A percentile compares a stretch with the other conserved stretches of the same genome.
Evolutionary conservation across 2,329 filamentous ascomycete species (phyloP).

Genomic region (Aspergillus niger): DNA sequence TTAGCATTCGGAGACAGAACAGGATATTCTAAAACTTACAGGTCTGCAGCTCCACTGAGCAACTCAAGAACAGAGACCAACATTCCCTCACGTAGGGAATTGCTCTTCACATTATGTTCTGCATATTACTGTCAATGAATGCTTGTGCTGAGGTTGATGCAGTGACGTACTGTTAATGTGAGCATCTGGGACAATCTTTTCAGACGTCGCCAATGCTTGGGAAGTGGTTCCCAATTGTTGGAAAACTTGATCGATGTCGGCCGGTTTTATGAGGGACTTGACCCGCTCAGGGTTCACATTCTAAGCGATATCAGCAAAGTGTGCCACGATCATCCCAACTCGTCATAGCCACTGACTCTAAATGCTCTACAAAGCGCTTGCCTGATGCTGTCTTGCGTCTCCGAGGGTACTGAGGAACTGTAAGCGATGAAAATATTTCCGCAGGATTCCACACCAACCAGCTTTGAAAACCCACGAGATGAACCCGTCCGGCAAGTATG

Average conservation of each 20-base stretch:
- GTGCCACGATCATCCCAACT: background rate
- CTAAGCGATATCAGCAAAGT: conserved; percentile 23
- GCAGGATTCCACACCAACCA: conserved; percentile 23
- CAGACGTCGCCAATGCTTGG: conserved; percentile 45
- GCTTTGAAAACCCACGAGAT: conserved; percentile 62
- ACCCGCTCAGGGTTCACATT: conserved; percentile 32
- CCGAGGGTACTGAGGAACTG: conserved; percentile 48
- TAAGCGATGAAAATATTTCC: conserved; percentile 3
- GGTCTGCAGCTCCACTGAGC: conserved; percentile 32
- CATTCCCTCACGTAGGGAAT: conserved; percentile 18
- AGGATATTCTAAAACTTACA: conserved; percentile 25
- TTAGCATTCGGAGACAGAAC: conserved; percentile 8
- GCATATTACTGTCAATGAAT: conserved; percentile 2
- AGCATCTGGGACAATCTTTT: conserved; percentile 30
- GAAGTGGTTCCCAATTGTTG: conserved; percentile 57
- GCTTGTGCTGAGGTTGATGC: background rate
- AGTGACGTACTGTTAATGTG: conserved; percentile 23
- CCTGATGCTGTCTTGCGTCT: conserved; percentile 59
- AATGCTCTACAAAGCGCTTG: conserved; percentile 62
- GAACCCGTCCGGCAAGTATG: conserved; percentile 62
- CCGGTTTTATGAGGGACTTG: conserved; percentile 38
- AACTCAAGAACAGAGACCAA: conserved; percentile 40
- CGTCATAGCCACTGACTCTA: conserved; percentile 42
- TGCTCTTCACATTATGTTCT: conserved; percentile 20
- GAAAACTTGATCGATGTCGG: conserved; percentile 57